Base-by-base conservation (phyloP, 2,329 filamentous ascomycete species). In the Cryphonectria carpinicola region DNA sequence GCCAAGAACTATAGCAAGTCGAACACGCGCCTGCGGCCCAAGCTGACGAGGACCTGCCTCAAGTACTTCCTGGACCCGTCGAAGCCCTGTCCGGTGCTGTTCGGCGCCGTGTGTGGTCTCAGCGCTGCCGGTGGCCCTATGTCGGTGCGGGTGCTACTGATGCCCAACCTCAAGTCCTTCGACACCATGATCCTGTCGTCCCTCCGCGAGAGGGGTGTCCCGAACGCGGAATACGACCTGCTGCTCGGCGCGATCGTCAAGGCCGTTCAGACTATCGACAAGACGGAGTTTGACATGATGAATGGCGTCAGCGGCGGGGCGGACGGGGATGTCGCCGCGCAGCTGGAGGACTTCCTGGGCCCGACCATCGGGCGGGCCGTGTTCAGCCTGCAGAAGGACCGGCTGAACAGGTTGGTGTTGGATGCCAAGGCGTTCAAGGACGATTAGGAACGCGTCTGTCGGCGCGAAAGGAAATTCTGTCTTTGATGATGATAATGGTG, bases 51-150 rank as follows among this genome's bases (percentile, higher is more conserved):
- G n/a, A 96, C 95, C 0, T 98, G 94, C 77, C 87, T 98, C 46
- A 97, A 97, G 82, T 90, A 92, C 76, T 95, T 98, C 80, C 87
- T 99, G 41, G 95, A 98, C 77, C 93, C 94, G 0, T 89, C 90
- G 60, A 94, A 95, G 77, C 90, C 94, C 0, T 88, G 94, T 0
- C 90, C 93, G 1, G 92, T 95, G 1, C 93, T 97, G 77, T 99
- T 96, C 78, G 96, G 96, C 61, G 94, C 95, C 8, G 87, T 99
- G 32, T 88, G 90, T 41, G 95, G 95, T 1, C 84, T 99, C 3
- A 86, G 91, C 1, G 89, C 91, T 1, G 91, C 97, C 35, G 94
- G 94, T 37, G 94, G 87, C 0, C 82, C 86, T 32, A 87, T 89
- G 76, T 85, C 86, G 10, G 84, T 89, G 49, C 85, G 87, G 17